Evolutionary conservation across 352 stramenopile species (phyloP).

Genomic region (Phytophthora ramorum): DNA sequence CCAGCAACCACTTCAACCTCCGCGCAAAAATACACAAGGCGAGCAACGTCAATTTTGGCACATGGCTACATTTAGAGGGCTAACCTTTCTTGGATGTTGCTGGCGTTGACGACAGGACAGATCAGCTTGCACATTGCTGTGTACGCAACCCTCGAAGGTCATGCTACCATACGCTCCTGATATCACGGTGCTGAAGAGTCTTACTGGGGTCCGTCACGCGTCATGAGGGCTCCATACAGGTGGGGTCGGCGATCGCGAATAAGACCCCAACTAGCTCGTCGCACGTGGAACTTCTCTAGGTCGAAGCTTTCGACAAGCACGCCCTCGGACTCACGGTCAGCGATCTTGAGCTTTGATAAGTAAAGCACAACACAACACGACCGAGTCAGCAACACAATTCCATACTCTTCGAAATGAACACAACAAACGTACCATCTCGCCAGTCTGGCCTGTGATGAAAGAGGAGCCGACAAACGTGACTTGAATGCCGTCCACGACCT

Average conservation of each 20-base stretch:
- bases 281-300: slow-evolving; percentile 86
- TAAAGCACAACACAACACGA: background rate
- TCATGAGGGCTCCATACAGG: slow-evolving; percentile 83
- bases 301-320: slow-evolving; percentile 89
- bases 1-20: slow-evolving; percentile 23
- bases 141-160: slow-evolving; percentile 8
- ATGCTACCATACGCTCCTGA: slow-evolving; percentile 9
- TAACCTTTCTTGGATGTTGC: slow-evolving; percentile 9
- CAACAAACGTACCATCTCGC: slow-evolving; percentile 74
- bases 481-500: slow-evolving; percentile 80
- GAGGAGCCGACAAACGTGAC: slow-evolving; percentile 93
- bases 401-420: background rate
- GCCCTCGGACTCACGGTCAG: slow-evolving; percentile 87
- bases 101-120: slow-evolving; percentile 12
- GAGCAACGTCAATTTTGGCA: slow-evolving; percentile 23
- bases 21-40: slow-evolving; percentile 30
- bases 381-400: slow-evolving; percentile 5
- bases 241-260: slow-evolving; percentile 88
- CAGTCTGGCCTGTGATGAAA: slow-evolving; percentile 93
- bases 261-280: slow-evolving; percentile 88
- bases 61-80: slow-evolving; percentile 33
- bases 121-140: slow-evolving; percentile 12
- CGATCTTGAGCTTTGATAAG: slow-evolving; percentile 79
- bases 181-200: slow-evolving; percentile 5
- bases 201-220: slow-evolving; percentile 73